phyloP scores from a whole-genome alignment of 1,139 yeast species.

The Candida glucosophila region DNA sequence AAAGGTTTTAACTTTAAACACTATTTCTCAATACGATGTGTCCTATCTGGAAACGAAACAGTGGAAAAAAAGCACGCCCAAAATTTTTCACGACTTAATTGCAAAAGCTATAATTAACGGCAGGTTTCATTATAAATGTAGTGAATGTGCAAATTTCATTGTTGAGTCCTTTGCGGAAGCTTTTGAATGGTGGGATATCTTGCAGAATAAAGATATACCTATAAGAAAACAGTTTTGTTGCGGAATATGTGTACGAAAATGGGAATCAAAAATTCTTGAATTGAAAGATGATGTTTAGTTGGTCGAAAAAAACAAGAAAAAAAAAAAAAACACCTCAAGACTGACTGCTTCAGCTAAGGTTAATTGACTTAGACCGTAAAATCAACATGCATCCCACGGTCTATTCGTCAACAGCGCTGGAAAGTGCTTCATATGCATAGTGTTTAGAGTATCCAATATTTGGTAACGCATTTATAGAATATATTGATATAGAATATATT shows the following conservation, averaged over 20 bases:
- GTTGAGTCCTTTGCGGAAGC: constrained; percentile 38
- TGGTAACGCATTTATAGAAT: no score
- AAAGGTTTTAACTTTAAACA: constrained; percentile 24
- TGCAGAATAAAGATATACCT: constrained; percentile 30
- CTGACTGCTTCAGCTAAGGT: no score
- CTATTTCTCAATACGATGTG: constrained; percentile 33
- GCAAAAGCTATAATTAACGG: constrained; percentile 33
- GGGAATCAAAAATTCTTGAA: no score
- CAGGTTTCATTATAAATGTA: constrained; percentile 26
- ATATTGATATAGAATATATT: no score
- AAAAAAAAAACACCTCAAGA: no score
- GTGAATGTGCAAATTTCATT: constrained; percentile 24
- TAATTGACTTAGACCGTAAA: no score
- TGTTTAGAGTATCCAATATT: no score
- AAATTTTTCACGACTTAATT: constrained; percentile 24
- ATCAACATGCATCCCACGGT: no score
- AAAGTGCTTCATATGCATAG: no score
- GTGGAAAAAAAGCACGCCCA: constrained; percentile 35
- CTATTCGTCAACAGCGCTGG: no score
- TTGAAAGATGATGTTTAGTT: no score
- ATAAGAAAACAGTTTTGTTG: constrained; percentile 33
- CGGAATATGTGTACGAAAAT: constrained; percentile 25
- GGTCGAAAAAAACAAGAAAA: no score
- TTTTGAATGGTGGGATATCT: constrained; percentile 40
- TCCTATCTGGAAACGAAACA: constrained; percentile 35